These are phyloP conservation scores for Casuarina cunninghamiana DNA, from an alignment of 306 rosid genomes.

Conservation along the genomic window DNA sequence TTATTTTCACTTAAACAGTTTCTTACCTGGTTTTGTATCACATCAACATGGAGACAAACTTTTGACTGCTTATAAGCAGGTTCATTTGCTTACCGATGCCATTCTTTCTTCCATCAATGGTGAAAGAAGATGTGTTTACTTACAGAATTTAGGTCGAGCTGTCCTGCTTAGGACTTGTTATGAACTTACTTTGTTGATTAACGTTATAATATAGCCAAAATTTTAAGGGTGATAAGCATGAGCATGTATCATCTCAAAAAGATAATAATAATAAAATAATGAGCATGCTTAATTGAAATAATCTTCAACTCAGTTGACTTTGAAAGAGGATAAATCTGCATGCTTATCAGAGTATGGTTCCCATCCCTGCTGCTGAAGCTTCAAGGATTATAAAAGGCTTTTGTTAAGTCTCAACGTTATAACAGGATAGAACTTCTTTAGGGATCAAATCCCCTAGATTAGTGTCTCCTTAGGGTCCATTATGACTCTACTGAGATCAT, in stretches of 20 bases:
- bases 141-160: too few species aligned
- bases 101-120: background rate
- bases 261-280: too few species aligned
- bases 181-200: background rate
- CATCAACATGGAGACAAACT: background rate
- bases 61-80: background rate
- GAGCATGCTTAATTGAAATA: background rate
- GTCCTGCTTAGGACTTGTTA: background rate
- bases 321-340: background rate
- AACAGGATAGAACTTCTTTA: background rate
- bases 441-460: background rate
- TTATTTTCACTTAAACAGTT: too few species aligned
- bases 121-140: background rate
- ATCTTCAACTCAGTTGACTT: background rate
- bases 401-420: background rate
- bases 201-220: background rate
- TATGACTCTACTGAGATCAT: background rate
- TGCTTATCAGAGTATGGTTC: background rate
- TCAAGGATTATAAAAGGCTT: background rate
- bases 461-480: background rate
- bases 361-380: background rate
- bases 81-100: background rate
- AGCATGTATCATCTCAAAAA: background rate
- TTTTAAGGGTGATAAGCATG: background rate
- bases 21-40: background rate